phyloP scores from a whole-genome alignment of 352 stramenopile genomes.

The Pythium grandisporangium region DNA sequence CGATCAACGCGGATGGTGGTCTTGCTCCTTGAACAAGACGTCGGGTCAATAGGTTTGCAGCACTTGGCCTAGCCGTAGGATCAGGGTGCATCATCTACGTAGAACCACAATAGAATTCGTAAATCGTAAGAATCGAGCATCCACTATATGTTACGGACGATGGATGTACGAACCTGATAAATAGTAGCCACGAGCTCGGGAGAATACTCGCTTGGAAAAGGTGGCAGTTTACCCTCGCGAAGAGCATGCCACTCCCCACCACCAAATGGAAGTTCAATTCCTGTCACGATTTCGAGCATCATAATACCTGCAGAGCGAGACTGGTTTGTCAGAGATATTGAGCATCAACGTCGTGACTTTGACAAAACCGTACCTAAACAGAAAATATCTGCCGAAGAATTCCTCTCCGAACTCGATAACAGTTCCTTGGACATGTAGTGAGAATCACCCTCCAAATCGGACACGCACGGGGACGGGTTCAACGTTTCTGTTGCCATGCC shows the following conservation, averaged over 20 bases:
- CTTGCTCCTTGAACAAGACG: too few species aligned
- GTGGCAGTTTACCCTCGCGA: conserved; percentile 33
- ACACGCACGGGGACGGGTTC: conserved; percentile 12
- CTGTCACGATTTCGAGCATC: conserved; percentile 46
- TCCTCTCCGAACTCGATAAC: conserved; percentile 49
- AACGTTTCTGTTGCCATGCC: conserved; percentile 76
- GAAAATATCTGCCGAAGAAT: conserved; percentile 91
- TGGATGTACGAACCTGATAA: conserved; percentile 22
- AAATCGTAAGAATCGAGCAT: background rate
- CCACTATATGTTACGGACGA: background rate
- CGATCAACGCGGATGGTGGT: too few species aligned
- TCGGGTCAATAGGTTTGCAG: too few species aligned
- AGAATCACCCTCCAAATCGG: conserved; percentile 91
- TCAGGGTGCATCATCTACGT: conserved; percentile 60
- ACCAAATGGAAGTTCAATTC: conserved; percentile 26
- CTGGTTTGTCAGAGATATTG: background rate
- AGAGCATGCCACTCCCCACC: conserved; percentile 66
- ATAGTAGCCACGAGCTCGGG: conserved; percentile 26
- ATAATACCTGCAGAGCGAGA: conserved; percentile 33
- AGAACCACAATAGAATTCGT: background rate
- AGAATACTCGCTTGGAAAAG: conserved; percentile 36
- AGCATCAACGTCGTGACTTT: background rate
- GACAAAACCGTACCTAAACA: conserved; percentile 72
- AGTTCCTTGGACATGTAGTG: conserved; percentile 89
- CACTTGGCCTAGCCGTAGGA: conserved; percentile 27